Conservation (phyloP, 2,329 filamentous ascomycete genomes). For the Metarhizium album region DNA sequence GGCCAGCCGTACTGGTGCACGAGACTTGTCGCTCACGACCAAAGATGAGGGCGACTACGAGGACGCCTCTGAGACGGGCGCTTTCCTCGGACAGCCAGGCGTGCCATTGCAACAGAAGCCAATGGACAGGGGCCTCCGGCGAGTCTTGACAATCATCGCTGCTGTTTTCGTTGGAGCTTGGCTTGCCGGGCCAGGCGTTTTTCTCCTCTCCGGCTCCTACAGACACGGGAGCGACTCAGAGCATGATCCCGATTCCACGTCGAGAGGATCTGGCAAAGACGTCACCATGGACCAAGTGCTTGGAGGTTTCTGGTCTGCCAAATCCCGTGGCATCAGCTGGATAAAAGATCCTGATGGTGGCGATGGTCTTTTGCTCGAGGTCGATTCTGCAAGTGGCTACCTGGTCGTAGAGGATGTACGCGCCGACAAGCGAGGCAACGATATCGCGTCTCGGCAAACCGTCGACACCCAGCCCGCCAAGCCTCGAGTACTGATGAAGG, state of each 20-base stretch:
- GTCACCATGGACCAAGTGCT: constrained; percentile 64
- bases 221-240: constrained; percentile 49
- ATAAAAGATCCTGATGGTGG: constrained; percentile 62
- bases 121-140: constrained; percentile 56
- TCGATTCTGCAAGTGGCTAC: constrained; percentile 58
- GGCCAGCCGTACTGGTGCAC: constrained; percentile 10
- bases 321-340: constrained; percentile 61
- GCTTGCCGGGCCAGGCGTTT: constrained; percentile 56
- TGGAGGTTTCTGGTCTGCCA: constrained; percentile 52
- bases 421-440: constrained; percentile 21
- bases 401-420: constrained; percentile 81
- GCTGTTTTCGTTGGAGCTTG: constrained; percentile 55
- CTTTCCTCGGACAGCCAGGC: constrained; percentile 34
- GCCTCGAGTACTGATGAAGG: constrained; percentile 66
- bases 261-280: constrained; percentile 55
- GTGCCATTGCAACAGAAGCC: constrained; percentile 32
- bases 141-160: constrained; percentile 49
- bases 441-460: constrained; percentile 22
- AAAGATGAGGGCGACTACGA: constrained; percentile 19
- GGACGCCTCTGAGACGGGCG: constrained; percentile 37
- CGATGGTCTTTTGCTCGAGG: constrained; percentile 78
- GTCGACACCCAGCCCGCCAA: constrained; percentile 25
- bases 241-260: constrained; percentile 58
- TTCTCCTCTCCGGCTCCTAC: constrained; percentile 55
- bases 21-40: constrained; percentile 19